Evolutionary conservation across 2,329 filamentous ascomycete genomes (phyloP), one percentile per base, ranked within the genome.

Genomic region (Dactylellina sp.): DNA sequence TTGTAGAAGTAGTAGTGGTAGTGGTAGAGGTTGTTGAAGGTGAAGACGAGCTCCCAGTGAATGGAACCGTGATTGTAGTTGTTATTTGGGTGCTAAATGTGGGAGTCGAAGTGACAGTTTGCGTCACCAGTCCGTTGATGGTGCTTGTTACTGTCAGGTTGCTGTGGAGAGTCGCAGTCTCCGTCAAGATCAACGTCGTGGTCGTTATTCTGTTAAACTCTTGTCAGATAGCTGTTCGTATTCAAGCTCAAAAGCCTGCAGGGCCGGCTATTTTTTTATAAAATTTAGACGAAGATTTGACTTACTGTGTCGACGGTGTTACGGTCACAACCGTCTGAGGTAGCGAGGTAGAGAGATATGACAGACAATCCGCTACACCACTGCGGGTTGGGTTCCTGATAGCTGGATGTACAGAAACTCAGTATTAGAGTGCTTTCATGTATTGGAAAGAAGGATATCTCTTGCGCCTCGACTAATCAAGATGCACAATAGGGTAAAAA

Each of bases 331-430:
- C 9, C 5, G 28, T 32, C 28, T 32, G 28, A 32, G 22, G 39
- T 3, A 40, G 7, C 6, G 22, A 11, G 28, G 28, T 32, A 32
- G 53, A 40, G 11, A 24, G 44, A n/a, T 44, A 57, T 3, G 16
- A 28, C 7, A 35, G 7, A 57, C 53, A 57, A 35, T 57, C 53
- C 7, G 52, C 32, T 12, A 18, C 32, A 56, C 32, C 52, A 56
- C 18, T 16, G 9, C 47, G n/a, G 2, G 16, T 9, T 3, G 52
- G 37, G 22, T 56, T 37, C n/a, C 16, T 24, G 35, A 56, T 16
- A 42, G 32, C 52, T 46, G 16, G 5, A 40, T 40, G 14, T 7
- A 14, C 4, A 12, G 6, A 16, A 40, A 40, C 12, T 7, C 14
- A 40, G 11, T 12, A 3, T 40, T 14, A 40, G 37, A 32, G 28